Evolutionary conservation across 352 stramenopile species (phyloP).

Genomic region (Globisporangium cylindrosporum): DNA sequence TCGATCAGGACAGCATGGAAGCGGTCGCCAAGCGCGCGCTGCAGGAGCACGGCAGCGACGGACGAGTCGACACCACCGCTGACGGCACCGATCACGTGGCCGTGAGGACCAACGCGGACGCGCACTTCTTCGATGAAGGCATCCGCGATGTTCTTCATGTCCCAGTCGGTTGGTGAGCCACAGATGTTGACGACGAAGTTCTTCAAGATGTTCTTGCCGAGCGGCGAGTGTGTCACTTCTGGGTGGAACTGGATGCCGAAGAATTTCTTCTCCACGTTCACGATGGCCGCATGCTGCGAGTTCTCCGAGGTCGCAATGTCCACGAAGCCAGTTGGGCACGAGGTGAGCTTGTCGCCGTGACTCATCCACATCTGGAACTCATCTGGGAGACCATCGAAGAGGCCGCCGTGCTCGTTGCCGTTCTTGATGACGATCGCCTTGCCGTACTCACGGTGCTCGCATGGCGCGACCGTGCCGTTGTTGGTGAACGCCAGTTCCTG

Average conservation of each 20-base stretch:
- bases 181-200: slow-evolving; percentile 98
- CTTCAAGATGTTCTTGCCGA: slow-evolving; percentile 93
- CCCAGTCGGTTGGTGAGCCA: slow-evolving; percentile 94
- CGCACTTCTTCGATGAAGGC: slow-evolving; percentile 90
- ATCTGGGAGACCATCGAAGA: slow-evolving; percentile 91
- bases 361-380: slow-evolving; percentile 99
- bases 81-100: slow-evolving; percentile 98
- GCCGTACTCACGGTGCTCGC: slow-evolving; percentile 96
- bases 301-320: slow-evolving; percentile 88
- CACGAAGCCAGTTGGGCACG: slow-evolving; percentile 91
- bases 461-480: slow-evolving; percentile 92
- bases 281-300: slow-evolving; percentile 93
- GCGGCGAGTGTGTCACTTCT: slow-evolving; percentile 96
- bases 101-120: slow-evolving; percentile 89
- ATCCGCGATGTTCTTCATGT: slow-evolving; percentile 96
- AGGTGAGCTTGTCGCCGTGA: slow-evolving; percentile 98
- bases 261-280: slow-evolving; percentile 92
- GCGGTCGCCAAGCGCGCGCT: slow-evolving; percentile 94
- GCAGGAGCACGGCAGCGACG: slow-evolving; percentile 97
- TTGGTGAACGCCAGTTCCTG: slow-evolving; percentile 96
- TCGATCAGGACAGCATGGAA: slow-evolving; percentile 99
- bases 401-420: slow-evolving; percentile 46
- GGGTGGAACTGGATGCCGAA: slow-evolving; percentile 98
- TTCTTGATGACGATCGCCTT: slow-evolving; percentile 92
- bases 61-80: slow-evolving; percentile 98